Conservation (phyloP, 2,329 filamentous ascomycete genomes). For the Ambrosiella cleistominuta region DNA sequence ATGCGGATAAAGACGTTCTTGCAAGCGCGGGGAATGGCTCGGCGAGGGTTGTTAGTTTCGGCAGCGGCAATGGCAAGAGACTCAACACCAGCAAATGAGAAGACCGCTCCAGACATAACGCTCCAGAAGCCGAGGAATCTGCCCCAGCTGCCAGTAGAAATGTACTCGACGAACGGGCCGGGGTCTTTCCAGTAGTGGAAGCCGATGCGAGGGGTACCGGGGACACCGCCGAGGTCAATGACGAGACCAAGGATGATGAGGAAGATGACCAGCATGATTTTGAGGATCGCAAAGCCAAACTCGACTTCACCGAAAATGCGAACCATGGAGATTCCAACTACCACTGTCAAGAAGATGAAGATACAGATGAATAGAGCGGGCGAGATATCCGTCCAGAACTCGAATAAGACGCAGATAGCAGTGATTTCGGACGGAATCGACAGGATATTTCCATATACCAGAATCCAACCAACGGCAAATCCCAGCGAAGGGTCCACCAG, state of each 20-base stretch:
- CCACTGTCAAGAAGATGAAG: constrained; percentile 34
- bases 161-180: constrained; percentile 48
- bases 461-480: constrained; percentile 36
- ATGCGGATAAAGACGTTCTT: constrained; percentile 41
- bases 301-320: constrained; percentile 44
- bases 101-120: constrained; percentile 45
- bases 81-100: constrained; percentile 50
- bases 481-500: constrained; percentile 44
- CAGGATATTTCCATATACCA: constrained; percentile 37
- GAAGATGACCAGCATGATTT: constrained; percentile 43
- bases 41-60: constrained; percentile 37
- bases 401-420: constrained; percentile 43
- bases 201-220: constrained; percentile 39
- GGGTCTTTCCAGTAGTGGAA: constrained; percentile 55
- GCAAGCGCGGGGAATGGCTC: constrained; percentile 36
- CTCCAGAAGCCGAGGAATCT: constrained; percentile 50
- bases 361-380: constrained; percentile 26
- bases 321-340: constrained; percentile 19
- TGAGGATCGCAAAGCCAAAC: constrained; percentile 33
- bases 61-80: constrained; percentile 44
- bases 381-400: constrained; percentile 44
- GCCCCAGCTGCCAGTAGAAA: constrained; percentile 39
- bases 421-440: constrained; percentile 43
- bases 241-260: constrained; percentile 44
- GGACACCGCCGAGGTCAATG: constrained; percentile 44